These are phyloP conservation scores for Aurifilum marmelostoma DNA, from an alignment of 2,329 filamentous ascomycete species.

Conservation along the genomic window DNA sequence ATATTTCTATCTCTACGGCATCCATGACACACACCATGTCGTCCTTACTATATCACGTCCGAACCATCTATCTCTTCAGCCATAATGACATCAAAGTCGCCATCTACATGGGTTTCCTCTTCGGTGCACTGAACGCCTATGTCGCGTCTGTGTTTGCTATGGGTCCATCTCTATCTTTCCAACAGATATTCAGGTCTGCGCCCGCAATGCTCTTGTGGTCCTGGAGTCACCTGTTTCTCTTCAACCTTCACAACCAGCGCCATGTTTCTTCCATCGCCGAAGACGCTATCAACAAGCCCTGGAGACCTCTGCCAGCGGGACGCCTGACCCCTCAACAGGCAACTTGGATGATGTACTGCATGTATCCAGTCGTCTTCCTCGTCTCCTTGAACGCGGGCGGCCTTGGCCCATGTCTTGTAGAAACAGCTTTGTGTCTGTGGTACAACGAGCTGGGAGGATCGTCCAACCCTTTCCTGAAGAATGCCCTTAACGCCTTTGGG, in stretches of 20 bases:
- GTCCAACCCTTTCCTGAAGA: slow-evolving; percentile 1
- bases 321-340: neutral
- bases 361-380: slow-evolving; percentile 4
- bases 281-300: slow-evolving; percentile 22
- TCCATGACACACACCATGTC: neutral
- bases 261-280: slow-evolving; percentile 3
- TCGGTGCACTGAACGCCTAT: slow-evolving; percentile 1
- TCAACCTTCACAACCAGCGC: slow-evolving; percentile 17
- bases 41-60: neutral
- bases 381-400: neutral
- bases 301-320: slow-evolving; percentile 17
- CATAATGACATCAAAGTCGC: neutral
- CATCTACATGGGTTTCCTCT: slow-evolving; percentile 3
- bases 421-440: neutral
- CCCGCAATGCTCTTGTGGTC: slow-evolving; percentile 8
- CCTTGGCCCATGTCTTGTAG: neutral
- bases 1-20: neutral
- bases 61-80: slow-evolving; percentile 7
- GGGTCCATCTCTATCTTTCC: neutral
- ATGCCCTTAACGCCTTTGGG: slow-evolving; percentile 2
- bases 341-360: slow-evolving; percentile 13
- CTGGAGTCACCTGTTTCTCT: slow-evolving; percentile 2
- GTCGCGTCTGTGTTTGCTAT: slow-evolving; percentile 1
- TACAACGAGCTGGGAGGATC: neutral
- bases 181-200: neutral